These are phyloP conservation scores for Tuber calosporum DNA, from an alignment of 495 filamentous ascomycete species.

Conservation along the genomic window DNA sequence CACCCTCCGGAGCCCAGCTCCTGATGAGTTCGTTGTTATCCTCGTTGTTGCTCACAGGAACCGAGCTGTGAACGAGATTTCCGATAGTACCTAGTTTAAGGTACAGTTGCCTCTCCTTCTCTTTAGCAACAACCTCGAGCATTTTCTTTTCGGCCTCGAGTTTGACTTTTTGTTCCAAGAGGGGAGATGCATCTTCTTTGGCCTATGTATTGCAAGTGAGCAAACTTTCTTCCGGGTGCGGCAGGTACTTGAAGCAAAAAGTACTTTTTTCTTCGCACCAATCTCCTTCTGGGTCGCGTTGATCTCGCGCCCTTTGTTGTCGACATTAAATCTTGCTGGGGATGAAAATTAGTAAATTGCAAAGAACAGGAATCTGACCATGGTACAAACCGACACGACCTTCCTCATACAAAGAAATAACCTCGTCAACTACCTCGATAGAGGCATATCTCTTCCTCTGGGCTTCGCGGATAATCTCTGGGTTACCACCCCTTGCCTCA, in stretches of 20 bases:
- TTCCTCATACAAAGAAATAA: slow-evolving; percentile 80
- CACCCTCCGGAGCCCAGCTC: slow-evolving; percentile 70
- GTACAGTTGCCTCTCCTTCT: slow-evolving; percentile 66
- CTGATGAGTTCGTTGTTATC: slow-evolving; percentile 73
- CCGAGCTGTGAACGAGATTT: slow-evolving; percentile 86
- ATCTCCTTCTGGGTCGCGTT: slow-evolving; percentile 86
- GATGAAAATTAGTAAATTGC: slow-evolving; percentile 2
- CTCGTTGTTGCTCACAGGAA: slow-evolving; percentile 87
- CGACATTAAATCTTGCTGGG: slow-evolving; percentile 68
- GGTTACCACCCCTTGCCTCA: slow-evolving; percentile 78
- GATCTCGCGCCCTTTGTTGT: slow-evolving; percentile 70
- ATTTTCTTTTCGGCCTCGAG: slow-evolving; percentile 74
- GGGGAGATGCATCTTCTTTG: slow-evolving; percentile 71
- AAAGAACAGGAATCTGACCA: not conserved
- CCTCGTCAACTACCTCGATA: slow-evolving; percentile 78
- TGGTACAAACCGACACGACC: slow-evolving; percentile 63
- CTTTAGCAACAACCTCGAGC: slow-evolving; percentile 61
- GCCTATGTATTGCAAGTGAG: slow-evolving; percentile 49
- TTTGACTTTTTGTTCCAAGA: slow-evolving; percentile 65
- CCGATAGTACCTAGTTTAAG: slow-evolving; percentile 77
- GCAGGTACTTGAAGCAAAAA: no score
- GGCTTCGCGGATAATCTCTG: slow-evolving; percentile 78
- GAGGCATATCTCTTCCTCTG: slow-evolving; percentile 73
- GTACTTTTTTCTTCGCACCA: slow-evolving; percentile 81
- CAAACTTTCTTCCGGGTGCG: not conserved